These are phyloP conservation scores for Neoboletus brunneissimus DNA, from an alignment of 768 basidiomycete genomes.

Conservation along the genomic window DNA sequence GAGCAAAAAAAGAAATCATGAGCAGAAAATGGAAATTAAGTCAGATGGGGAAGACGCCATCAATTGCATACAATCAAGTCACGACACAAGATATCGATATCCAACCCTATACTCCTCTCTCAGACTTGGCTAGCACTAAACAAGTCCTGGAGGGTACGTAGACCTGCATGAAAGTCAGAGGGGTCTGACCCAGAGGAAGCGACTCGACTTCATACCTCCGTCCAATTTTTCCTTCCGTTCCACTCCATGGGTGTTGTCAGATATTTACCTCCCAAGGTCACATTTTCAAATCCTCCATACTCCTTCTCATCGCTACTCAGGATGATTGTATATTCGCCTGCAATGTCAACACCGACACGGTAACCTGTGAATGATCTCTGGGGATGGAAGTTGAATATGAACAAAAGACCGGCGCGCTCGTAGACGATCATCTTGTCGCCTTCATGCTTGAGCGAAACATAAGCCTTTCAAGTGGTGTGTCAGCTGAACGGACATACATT, in stretches of 20 bases:
- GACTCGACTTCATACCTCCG: slow-evolving; percentile 56
- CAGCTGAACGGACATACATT: not conserved
- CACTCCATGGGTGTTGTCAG: slow-evolving; percentile 85
- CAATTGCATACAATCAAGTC: not conserved
- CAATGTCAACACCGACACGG: slow-evolving; percentile 81
- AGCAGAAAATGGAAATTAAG: too few relatives aligned
- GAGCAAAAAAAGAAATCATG: too few relatives aligned
- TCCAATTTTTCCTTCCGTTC: slow-evolving; percentile 89
- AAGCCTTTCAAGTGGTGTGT: slow-evolving; percentile 51
- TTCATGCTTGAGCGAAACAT: slow-evolving; percentile 93
- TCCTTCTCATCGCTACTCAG: slow-evolving; percentile 82
- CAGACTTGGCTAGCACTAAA: slow-evolving; percentile 26
- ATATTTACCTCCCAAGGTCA: slow-evolving; percentile 59
- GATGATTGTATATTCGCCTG: slow-evolving; percentile 82
- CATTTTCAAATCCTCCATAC: slow-evolving; percentile 90
- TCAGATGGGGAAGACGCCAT: too few relatives aligned
- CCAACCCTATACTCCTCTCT: not conserved
- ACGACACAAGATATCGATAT: not conserved
- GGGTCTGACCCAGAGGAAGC: not conserved
- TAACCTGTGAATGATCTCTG: slow-evolving; percentile 91
- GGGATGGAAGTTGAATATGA: slow-evolving; percentile 97
- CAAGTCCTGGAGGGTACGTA: slow-evolving; percentile 33
- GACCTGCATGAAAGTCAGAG: slow-evolving; percentile 20
- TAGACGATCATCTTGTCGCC: slow-evolving; percentile 89
- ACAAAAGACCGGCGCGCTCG: slow-evolving; percentile 90